Evolutionary conservation across 176 grass and related monocot genomes (phyloP).

Genomic region (sorghum (Sorghum bicolor)): Sorghum_bicolor_NCBIv3 NC_012871.2:76721001-76721500

Average conservation of each 20-base stretch:
- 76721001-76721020: conserved; percentile 60
- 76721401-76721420: conserved; percentile 94
- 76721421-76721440: conserved; percentile 58
- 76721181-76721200: conserved; percentile 70
- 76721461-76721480: conserved; percentile 73
- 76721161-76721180: conserved; percentile 90
- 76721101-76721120: conserved; percentile 92
- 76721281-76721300: conserved; percentile 97
- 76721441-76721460: conserved; percentile 58
- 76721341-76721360: conserved; percentile 93
- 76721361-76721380: conserved; percentile 79
- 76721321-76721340: conserved; percentile 98
- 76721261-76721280: conserved; percentile 45
- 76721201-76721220: conserved; percentile 56
- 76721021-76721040: conserved; percentile 59
- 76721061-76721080: conserved; percentile 97
- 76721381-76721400: conserved; percentile 92
- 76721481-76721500: conserved; percentile 56
- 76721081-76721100: conserved; percentile 92
- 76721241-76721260: conserved; percentile 32
- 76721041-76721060: conserved; percentile 82
- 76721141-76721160: conserved; percentile 70
- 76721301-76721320: conserved; percentile 85
- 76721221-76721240: conserved; percentile 33
- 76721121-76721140: conserved; percentile 66